Evolutionary conservation across 2,329 filamentous ascomycete species (phyloP).

Genomic region (Aspergillus puulaauensis): DNA sequence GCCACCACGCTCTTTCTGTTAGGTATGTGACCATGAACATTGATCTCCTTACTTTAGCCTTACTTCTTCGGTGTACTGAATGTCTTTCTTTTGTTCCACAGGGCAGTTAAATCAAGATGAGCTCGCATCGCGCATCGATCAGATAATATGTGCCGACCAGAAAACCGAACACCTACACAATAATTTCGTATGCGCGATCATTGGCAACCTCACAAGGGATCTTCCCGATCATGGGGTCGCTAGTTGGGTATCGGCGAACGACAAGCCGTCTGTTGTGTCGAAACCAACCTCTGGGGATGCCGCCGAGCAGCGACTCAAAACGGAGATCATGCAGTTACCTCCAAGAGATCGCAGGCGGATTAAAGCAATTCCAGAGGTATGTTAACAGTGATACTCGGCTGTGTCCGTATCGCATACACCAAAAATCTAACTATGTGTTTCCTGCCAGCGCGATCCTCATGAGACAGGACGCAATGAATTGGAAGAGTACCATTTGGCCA

Average conservation of each 20-base stretch:
- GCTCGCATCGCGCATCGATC: slow-evolving; percentile 56
- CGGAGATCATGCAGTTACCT: slow-evolving; percentile 63
- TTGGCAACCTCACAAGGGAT: slow-evolving; percentile 60
- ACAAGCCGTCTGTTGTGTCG: slow-evolving; percentile 49
- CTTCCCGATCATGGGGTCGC: slow-evolving; percentile 62
- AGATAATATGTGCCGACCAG: slow-evolving; percentile 54
- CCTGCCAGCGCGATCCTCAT: slow-evolving; percentile 35
- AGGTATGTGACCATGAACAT: slow-evolving; percentile 41
- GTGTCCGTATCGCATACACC: not conserved
- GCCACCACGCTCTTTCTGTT: slow-evolving; percentile 57
- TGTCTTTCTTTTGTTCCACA: slow-evolving; percentile 30
- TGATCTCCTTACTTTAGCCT: not conserved
- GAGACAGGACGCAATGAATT: slow-evolving; percentile 33
- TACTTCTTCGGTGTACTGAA: slow-evolving; percentile 3
- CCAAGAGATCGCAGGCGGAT: slow-evolving; percentile 60
- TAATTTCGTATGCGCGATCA: slow-evolving; percentile 58
- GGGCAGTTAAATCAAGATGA: slow-evolving; percentile 63
- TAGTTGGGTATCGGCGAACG: slow-evolving; percentile 63
- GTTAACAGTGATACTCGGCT: slow-evolving; percentile 8
- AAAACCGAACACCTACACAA: slow-evolving; percentile 62
- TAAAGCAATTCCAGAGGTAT: slow-evolving; percentile 54
- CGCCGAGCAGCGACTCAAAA: slow-evolving; percentile 62
- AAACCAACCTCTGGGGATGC: slow-evolving; percentile 59
- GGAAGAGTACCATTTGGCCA: slow-evolving; percentile 46
- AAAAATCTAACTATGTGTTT: slow-evolving; percentile 11